Conservation (phyloP, 352 stramenopile species). For the Globisporangium megalacanthum region DNA sequence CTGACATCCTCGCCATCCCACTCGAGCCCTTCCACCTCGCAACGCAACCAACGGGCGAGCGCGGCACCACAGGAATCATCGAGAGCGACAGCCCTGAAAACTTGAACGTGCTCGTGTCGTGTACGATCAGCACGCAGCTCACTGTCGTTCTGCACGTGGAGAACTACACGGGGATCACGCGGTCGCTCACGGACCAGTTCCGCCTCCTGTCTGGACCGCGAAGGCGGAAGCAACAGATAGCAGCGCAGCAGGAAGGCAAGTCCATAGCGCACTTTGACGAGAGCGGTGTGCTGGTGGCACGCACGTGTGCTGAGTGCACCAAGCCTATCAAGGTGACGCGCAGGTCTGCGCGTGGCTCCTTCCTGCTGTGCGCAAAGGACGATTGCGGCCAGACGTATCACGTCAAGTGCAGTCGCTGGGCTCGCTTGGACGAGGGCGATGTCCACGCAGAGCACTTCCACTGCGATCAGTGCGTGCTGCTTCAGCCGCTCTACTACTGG, state of each 20-base stretch:
- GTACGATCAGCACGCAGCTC: slow-evolving; percentile 38
- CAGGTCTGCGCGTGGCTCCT: slow-evolving; percentile 16
- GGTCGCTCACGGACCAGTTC: slow-evolving; percentile 44
- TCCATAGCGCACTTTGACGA: slow-evolving; percentile 56
- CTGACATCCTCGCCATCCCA: slow-evolving; percentile 39
- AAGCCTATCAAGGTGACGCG: slow-evolving; percentile 39
- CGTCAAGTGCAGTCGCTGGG: slow-evolving; percentile 63
- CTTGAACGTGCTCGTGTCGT: slow-evolving; percentile 45
- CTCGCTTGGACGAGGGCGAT: slow-evolving; percentile 23
- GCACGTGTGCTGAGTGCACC: slow-evolving; percentile 43
- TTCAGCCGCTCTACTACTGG: slow-evolving; percentile 38
- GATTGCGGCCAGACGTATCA: slow-evolving; percentile 60
- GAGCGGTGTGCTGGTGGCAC: slow-evolving; percentile 35
- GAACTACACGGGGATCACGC: slow-evolving; percentile 42
- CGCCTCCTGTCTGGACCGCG: slow-evolving; percentile 2
- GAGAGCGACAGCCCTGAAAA: slow-evolving; percentile 54
- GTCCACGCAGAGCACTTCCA: slow-evolving; percentile 28
- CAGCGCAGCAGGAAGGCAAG: slow-evolving; percentile 13
- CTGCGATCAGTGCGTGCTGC: slow-evolving; percentile 36
- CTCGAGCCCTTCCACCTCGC: slow-evolving; percentile 44
- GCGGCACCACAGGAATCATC: slow-evolving; percentile 33
- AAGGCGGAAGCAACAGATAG: slow-evolving; percentile 11
- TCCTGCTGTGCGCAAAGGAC: slow-evolving; percentile 39
- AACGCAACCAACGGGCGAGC: slow-evolving; percentile 36
- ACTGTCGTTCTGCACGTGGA: slow-evolving; percentile 46